Percentiles rank a stretch among this genome's conserved stretches.
These are phyloP conservation scores for Apiotrichum laibachii DNA, from an alignment of 1,284 basidiomycete genomes.

Conservation along the genomic window DNA sequence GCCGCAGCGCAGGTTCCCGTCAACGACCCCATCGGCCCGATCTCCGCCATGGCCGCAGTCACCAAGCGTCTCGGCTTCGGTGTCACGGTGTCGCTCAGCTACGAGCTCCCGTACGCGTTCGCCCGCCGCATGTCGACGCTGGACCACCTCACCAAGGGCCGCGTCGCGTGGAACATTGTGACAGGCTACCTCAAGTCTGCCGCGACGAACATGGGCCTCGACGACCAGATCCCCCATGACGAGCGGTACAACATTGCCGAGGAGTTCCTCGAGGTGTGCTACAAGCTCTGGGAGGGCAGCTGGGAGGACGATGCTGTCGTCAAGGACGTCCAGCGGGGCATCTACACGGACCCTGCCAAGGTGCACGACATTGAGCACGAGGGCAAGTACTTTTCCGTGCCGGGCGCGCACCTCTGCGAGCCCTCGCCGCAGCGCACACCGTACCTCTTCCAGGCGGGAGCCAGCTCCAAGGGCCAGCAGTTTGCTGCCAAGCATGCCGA, in stretches of 20 bases:
- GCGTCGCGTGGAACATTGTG: slow-evolving; percentile 49
- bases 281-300: slow-evolving; percentile 50
- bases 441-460: slow-evolving; percentile 47
- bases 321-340: slow-evolving; percentile 25
- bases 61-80: slow-evolving; percentile 22
- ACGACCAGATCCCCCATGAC: slow-evolving; percentile 26
- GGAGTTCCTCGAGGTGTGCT: slow-evolving; percentile 31
- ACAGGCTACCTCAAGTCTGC: slow-evolving; percentile 46
- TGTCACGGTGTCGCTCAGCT: slow-evolving; percentile 22
- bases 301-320: slow-evolving; percentile 47
- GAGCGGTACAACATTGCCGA: slow-evolving; percentile 30
- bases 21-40: slow-evolving; percentile 14
- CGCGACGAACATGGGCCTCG: slow-evolving; percentile 39
- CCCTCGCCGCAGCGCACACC: slow-evolving; percentile 45
- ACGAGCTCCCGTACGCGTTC: slow-evolving; percentile 45
- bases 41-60: slow-evolving; percentile 20
- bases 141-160: slow-evolving; percentile 49
- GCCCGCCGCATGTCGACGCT: slow-evolving; percentile 46
- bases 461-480: slow-evolving; percentile 38
- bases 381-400: slow-evolving; percentile 42
- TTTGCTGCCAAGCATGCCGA: slow-evolving; percentile 48
- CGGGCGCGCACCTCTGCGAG: slow-evolving; percentile 45
- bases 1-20: slow-evolving; percentile 18
- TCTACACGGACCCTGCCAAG: slow-evolving; percentile 37
- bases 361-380: slow-evolving; percentile 45